A percentile compares a stretch with the other conserved stretches of the same genome.
phyloP scores from a whole-genome alignment of 192 early-diverging fungal species.

The Thoreauomyces humboldtii region DNA sequence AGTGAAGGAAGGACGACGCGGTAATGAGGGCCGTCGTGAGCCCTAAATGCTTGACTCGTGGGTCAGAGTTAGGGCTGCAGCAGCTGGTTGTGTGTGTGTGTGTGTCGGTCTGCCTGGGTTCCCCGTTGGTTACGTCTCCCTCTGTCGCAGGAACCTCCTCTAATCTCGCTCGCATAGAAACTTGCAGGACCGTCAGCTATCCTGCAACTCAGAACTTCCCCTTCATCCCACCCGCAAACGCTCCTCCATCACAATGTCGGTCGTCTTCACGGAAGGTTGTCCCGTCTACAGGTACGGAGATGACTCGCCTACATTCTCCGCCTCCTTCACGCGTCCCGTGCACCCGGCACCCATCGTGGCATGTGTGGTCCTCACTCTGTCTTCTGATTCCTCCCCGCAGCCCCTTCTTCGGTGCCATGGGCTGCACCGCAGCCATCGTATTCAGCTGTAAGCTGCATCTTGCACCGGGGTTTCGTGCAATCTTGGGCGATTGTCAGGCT shows the following conservation, averaged over 20 bases:
- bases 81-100: no score
- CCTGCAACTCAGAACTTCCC: no score
- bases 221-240: no score
- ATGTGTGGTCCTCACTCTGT: neutral
- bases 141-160: no score
- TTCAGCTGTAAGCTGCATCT: slow-evolving; percentile 51
- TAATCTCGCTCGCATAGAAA: no score
- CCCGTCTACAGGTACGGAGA: slow-evolving; percentile 32
- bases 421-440: slow-evolving; percentile 88
- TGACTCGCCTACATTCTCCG: neutral
- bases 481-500: neutral
- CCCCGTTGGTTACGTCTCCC: no score
- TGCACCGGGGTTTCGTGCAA: neutral
- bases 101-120: no score
- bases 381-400: neutral
- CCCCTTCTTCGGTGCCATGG: slow-evolving; percentile 93
- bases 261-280: slow-evolving; percentile 27
- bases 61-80: no score
- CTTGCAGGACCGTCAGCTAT: no score
- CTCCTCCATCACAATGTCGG: slow-evolving; percentile 3
- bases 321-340: neutral
- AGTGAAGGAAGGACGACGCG: no score
- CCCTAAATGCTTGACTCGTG: no score
- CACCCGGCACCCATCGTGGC: neutral
- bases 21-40: no score